Percentiles rank a stretch among this genome's conserved stretches.
phyloP scores from a whole-genome alignment of 2,329 filamentous ascomycete genomes.

The Alternaria sp. region DNA sequence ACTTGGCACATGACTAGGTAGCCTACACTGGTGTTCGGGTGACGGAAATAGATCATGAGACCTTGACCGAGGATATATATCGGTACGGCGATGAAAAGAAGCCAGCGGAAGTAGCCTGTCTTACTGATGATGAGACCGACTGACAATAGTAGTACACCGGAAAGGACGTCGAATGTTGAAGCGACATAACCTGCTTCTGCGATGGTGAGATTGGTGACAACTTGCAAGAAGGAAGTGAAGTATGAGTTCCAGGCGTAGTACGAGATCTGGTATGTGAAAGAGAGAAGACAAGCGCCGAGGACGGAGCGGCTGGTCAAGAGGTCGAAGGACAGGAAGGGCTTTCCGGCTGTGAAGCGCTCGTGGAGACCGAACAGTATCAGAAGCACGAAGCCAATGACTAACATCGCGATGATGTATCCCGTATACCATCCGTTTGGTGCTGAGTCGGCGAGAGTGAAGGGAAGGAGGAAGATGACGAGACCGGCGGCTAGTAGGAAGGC shows the following conservation, averaged over 20 bases:
- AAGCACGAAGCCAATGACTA: conserved; percentile 41
- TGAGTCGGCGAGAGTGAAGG: conserved; percentile 59
- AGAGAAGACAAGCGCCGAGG: conserved; percentile 58
- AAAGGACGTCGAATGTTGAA: conserved; percentile 34
- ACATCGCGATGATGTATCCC: conserved; percentile 44
- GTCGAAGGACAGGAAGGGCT: conserved; percentile 51
- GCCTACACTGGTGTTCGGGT: conserved; percentile 23
- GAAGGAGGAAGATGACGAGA: conserved; percentile 70
- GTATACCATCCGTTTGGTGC: conserved; percentile 31
- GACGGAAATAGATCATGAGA: conserved; percentile 38
- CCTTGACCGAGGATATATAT: conserved; percentile 25
- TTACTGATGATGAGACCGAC: conserved; percentile 28
- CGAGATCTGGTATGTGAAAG: conserved; percentile 37
- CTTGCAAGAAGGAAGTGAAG: conserved; percentile 48
- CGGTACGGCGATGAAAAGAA: conserved; percentile 62
- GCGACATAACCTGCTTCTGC: conserved; percentile 41
- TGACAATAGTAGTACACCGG: conserved; percentile 23
- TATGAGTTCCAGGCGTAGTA: conserved; percentile 46
- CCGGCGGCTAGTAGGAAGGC: conserved; percentile 66
- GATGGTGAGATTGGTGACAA: conserved; percentile 39
- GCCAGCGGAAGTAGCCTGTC: conserved; percentile 21
- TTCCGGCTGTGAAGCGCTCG: conserved; percentile 47
- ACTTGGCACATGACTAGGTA: conserved; percentile 41
- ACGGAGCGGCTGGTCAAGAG: conserved; percentile 47
- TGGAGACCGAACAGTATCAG: conserved; percentile 44